Percentiles rank a stretch among this genome's conserved stretches.
Evolutionary conservation across 2,329 filamentous ascomycete species (phyloP).

Genomic region (Cercospora zeina): DNA sequence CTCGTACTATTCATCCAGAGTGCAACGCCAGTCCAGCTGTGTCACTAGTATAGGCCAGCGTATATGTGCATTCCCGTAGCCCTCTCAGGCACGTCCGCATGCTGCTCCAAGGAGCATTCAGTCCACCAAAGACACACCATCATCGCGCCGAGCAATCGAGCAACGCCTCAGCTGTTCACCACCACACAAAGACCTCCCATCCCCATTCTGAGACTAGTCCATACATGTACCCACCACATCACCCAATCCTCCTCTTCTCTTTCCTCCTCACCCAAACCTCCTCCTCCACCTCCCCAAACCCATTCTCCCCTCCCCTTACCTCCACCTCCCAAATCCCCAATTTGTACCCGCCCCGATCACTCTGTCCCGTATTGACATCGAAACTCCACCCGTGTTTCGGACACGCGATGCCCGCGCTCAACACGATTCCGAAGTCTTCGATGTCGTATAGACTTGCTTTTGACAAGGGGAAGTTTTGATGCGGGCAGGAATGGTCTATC

Average conservation of each 20-base stretch:
- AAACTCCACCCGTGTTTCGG: constrained; percentile 73
- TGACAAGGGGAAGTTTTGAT: constrained; percentile 66
- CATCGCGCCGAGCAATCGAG: no score
- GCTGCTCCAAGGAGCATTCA: no score
- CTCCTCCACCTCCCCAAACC: constrained; percentile 29
- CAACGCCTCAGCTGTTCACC: no score
- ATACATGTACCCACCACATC: neutral
- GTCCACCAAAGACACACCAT: no score
- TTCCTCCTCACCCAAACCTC: constrained; percentile 41
- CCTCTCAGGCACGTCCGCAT: no score
- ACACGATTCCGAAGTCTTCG: constrained; percentile 67
- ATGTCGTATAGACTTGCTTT: constrained; percentile 66
- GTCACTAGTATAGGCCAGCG: no score
- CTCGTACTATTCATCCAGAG: no score
- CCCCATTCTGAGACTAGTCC: neutral
- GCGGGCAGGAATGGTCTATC: constrained; percentile 70
- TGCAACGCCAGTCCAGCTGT: no score
- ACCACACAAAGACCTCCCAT: neutral
- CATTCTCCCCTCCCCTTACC: constrained; percentile 38
- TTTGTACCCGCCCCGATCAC: constrained; percentile 63
- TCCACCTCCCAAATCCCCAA: constrained; percentile 66
- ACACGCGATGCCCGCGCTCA: constrained; percentile 65
- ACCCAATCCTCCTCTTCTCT: constrained; percentile 31
- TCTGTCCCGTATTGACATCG: constrained; percentile 63
- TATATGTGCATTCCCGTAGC: no score